Percentiles rank a stretch among this genome's conserved stretches.
These are phyloP conservation scores for Beauveria scarabaeidicola DNA, from an alignment of 2,329 filamentous ascomycete genomes.

Conservation along the genomic window DNA sequence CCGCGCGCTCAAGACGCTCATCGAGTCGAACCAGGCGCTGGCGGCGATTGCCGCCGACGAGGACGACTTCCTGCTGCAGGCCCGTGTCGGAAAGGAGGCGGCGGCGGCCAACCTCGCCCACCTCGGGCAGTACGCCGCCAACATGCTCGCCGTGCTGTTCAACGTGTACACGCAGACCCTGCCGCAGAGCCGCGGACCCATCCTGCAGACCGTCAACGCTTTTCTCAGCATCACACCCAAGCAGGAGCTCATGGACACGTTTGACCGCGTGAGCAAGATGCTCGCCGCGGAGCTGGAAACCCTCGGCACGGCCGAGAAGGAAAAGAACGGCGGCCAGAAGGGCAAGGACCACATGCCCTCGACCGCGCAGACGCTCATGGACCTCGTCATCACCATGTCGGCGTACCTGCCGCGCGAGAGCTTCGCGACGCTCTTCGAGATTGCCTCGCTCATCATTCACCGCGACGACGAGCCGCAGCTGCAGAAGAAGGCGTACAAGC, in stretches of 20 bases:
- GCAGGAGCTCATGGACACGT: slow-evolving; percentile 76
- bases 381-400: slow-evolving; percentile 91
- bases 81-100: slow-evolving; percentile 64
- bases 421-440: slow-evolving; percentile 76
- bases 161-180: slow-evolving; percentile 97
- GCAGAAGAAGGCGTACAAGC: slow-evolving; percentile 98
- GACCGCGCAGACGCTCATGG: slow-evolving; percentile 90
- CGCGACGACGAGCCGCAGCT: slow-evolving; percentile 80
- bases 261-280: slow-evolving; percentile 77
- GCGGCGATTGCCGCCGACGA: slow-evolving; percentile 57
- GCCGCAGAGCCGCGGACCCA: slow-evolving; percentile 81
- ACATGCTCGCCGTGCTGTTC: slow-evolving; percentile 93
- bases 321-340: slow-evolving; percentile 43
- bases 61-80: slow-evolving; percentile 68
- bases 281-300: slow-evolving; percentile 61
- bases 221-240: slow-evolving; percentile 81
- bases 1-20: slow-evolving; percentile 72
- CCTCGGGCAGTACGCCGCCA: slow-evolving; percentile 70
- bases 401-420: slow-evolving; percentile 84
- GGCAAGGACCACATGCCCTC: slow-evolving; percentile 73
- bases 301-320: slow-evolving; percentile 47
- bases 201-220: slow-evolving; percentile 89
- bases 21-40: slow-evolving; percentile 86
- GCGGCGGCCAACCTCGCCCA: slow-evolving; percentile 77
- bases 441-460: slow-evolving; percentile 74